Percentiles rank a stretch among this genome's conserved stretches.
phyloP scores from a whole-genome alignment of 1,284 basidiomycete genomes.

The Wallemia hederae region DNA sequence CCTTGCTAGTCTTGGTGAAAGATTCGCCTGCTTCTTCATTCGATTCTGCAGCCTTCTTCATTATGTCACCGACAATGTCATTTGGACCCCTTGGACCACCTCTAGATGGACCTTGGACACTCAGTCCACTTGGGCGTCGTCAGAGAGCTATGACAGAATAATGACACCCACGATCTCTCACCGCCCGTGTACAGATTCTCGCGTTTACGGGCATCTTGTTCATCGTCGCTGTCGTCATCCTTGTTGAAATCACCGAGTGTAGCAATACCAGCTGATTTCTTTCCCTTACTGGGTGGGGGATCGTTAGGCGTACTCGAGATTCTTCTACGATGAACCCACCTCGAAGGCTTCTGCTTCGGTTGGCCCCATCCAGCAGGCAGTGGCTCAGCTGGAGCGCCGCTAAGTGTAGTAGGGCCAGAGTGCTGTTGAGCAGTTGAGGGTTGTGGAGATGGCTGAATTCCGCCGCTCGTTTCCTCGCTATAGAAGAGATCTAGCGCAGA shows the following conservation, averaged over 20 bases:
- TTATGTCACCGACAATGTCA: slow-evolving; percentile 44
- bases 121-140: slow-evolving; percentile 36
- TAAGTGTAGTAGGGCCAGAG: slow-evolving; percentile 5
- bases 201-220: slow-evolving; percentile 17
- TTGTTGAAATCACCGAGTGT: slow-evolving; percentile 20
- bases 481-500: neutral
- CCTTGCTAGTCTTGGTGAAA: neutral
- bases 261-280: slow-evolving; percentile 13
- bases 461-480: neutral
- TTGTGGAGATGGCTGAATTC: neutral
- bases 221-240: slow-evolving; percentile 22
- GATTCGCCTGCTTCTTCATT: slow-evolving; percentile 13
- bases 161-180: slow-evolving; percentile 36
- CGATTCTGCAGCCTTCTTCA: slow-evolving; percentile 52
- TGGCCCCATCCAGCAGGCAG: slow-evolving; percentile 22
- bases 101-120: slow-evolving; percentile 53
- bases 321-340: slow-evolving; percentile 3
- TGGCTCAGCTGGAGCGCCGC: slow-evolving; percentile 21
- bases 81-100: slow-evolving; percentile 22
- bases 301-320: slow-evolving; percentile 3
- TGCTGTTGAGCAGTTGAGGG: neutral
- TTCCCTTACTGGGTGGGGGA: slow-evolving; percentile 5
- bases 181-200: slow-evolving; percentile 60
- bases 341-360: slow-evolving; percentile 3
- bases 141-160: neutral